Base-by-base conservation (phyloP, 441 rosid genomes). In the Oxalis stricta region DNA sequence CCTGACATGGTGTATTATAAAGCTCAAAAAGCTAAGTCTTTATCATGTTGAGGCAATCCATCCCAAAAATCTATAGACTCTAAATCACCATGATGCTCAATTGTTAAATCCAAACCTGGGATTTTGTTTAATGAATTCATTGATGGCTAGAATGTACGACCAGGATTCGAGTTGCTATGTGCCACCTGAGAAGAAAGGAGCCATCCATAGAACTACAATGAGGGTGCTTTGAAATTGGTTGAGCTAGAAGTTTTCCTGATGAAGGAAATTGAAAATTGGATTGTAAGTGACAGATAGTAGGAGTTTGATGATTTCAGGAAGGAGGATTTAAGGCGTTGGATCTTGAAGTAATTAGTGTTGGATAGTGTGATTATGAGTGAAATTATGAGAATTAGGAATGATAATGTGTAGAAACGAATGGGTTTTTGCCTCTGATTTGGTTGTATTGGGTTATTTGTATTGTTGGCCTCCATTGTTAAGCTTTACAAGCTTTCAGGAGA, bases 101-200 rank as follows among this genome's bases (percentile, higher is more conserved):
- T 71, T 10, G 73, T 61, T 62, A 87, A 58, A 53, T 58, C 72
- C 41, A 81, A 76, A 3, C 34, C 56, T 4, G 71, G 64, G 59
- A 42, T 53, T 46, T n/a, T n/a, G n/a, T n/a, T 52, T 59, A 40
- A 57, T 50, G 23, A 61, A 51, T 24, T 68, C 55, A 26, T 18
- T 46, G 24, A 87, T 75, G 9, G 89, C 73, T 60, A 73, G 45
- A 48, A 83, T 58, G 57, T 84, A 81, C 26, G 89, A 81, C 86
- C 86, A 84, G 24, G 91, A 76, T 56, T 87, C 95, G 93, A 87
- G 69, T 86, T 76, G 61, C n/a, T 87, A 87, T 49, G 94, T 92
- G 48, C 96, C 96, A 36, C 94, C 82, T 1, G 96, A 83, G 47
- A 87, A 86, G 49, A 87, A 80, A 1, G 88, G 87, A 37, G 86